Percentiles rank a stretch among this genome's conserved stretches.
Conservation (phyloP, 73 alveolate species). For the Paramecium octaurelia region DNA sequence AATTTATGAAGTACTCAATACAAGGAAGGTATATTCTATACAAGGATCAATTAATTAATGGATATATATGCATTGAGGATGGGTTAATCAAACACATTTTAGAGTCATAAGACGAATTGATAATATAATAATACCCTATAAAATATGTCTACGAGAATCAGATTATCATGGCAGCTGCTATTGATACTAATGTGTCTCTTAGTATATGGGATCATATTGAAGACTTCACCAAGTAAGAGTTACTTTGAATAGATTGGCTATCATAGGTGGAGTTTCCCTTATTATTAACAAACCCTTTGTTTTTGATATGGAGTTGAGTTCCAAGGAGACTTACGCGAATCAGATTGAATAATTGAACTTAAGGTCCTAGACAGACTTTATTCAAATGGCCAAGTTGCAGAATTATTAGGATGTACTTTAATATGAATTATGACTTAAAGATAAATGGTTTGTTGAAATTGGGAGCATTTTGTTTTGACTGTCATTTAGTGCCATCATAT, state of each 20-base stretch:
- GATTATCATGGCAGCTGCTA: not conserved
- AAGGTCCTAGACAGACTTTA: not conserved
- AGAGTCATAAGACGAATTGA: not conserved
- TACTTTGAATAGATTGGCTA: not conserved
- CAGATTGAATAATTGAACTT: not conserved
- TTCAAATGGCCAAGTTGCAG: not conserved
- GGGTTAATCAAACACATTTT: not conserved
- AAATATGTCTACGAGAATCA: not conserved
- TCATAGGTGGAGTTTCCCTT: not conserved
- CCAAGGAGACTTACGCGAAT: not conserved
- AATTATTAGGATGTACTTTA: not conserved
- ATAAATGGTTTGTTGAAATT: not conserved
- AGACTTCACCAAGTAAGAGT: not conserved
- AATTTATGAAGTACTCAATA: not conserved
- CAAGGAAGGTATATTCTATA: not conserved
- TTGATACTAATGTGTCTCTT: not conserved
- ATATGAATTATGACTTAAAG: not conserved
- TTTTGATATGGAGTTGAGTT: not conserved
- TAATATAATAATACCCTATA: not conserved
- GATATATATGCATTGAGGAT: not conserved
- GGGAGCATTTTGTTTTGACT: not conserved
- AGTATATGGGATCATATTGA: not conserved
- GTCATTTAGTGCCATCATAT: not conserved
- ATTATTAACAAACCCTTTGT: not conserved
- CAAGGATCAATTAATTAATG: not conserved